These are phyloP conservation scores for Fomitopsis palustris DNA, from an alignment of 1,284 basidiomycete genomes.

Conservation along the genomic window DNA sequence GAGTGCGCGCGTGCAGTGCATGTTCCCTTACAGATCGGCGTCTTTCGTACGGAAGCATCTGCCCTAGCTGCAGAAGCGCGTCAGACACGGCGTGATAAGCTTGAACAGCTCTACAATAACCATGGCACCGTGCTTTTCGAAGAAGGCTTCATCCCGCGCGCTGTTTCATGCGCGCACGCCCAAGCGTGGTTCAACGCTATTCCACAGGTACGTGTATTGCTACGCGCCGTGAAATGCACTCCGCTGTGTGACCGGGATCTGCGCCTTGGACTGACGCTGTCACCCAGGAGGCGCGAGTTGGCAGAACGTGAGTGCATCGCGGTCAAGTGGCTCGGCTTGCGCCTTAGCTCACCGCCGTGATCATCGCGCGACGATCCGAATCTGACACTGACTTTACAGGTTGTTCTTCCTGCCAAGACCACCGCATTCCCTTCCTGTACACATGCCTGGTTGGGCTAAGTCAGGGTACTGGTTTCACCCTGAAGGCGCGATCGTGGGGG, in stretches of 20 bases:
- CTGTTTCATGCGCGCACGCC: neutral
- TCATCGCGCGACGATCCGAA: neutral
- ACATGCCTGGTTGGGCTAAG: slow-evolving; percentile 15
- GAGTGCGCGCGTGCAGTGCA: neutral
- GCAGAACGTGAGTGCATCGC: neutral
- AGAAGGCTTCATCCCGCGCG: neutral
- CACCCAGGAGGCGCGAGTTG: neutral
- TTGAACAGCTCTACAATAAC: neutral
- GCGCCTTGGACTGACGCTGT: neutral
- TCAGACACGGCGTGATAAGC: neutral
- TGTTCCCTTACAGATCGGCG: neutral
- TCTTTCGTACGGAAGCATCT: neutral
- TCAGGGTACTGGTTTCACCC: slow-evolving; percentile 29
- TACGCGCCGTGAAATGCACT: neutral
- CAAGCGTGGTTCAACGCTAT: neutral
- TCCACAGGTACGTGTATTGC: neutral
- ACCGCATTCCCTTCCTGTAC: slow-evolving; percentile 22
- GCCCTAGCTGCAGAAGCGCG: neutral
- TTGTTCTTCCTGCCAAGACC: slow-evolving; percentile 22
- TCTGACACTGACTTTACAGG: neutral
- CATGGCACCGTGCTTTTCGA: neutral
- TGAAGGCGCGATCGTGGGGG: slow-evolving; percentile 18
- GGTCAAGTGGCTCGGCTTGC: neutral
- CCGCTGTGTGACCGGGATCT: neutral
- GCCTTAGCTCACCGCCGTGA: too few relatives aligned